These are phyloP conservation scores for Aspergillus ustus DNA, from an alignment of 2,329 filamentous ascomycete genomes.

Conservation along the genomic window DNA sequence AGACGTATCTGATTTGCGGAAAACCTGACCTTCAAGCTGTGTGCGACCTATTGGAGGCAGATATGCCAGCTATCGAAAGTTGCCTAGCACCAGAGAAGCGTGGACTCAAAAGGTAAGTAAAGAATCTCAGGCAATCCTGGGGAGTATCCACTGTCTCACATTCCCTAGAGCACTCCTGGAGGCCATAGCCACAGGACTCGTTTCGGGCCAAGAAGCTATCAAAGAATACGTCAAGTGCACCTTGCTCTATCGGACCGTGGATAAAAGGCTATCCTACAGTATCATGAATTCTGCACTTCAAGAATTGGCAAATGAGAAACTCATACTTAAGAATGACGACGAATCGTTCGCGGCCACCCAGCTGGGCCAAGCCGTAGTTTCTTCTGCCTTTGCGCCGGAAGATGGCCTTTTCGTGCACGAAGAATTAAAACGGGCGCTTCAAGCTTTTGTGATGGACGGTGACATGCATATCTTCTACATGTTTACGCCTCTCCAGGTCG, in stretches of 20 bases:
- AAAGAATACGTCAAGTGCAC: constrained; percentile 72
- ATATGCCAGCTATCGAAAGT: constrained; percentile 71
- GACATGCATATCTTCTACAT: constrained; percentile 81
- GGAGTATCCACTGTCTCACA: constrained; percentile 14
- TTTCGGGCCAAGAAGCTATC: constrained; percentile 67
- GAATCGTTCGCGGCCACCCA: constrained; percentile 65
- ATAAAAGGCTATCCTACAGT: constrained; percentile 53
- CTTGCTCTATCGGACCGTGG: constrained; percentile 64
- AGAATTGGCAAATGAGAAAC: constrained; percentile 60
- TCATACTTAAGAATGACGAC: constrained; percentile 58
- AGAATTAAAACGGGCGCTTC: constrained; percentile 69
- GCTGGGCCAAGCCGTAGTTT: constrained; percentile 72
- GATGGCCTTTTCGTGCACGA: constrained; percentile 75
- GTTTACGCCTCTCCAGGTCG: constrained; percentile 71
- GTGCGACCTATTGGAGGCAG: constrained; percentile 71
- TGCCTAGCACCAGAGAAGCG: constrained; percentile 70
- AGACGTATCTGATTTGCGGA: constrained; percentile 77
- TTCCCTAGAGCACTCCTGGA: constrained; percentile 68
- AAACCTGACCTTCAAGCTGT: constrained; percentile 71
- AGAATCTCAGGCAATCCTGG: background rate
- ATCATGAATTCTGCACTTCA: constrained; percentile 64
- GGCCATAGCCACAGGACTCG: constrained; percentile 69
- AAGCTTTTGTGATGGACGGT: constrained; percentile 78
- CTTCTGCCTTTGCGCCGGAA: constrained; percentile 73
- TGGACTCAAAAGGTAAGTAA: constrained; percentile 65